phyloP scores from a whole-genome alignment of 768 basidiomycete genomes.

The Suillus weaverae region DNA sequence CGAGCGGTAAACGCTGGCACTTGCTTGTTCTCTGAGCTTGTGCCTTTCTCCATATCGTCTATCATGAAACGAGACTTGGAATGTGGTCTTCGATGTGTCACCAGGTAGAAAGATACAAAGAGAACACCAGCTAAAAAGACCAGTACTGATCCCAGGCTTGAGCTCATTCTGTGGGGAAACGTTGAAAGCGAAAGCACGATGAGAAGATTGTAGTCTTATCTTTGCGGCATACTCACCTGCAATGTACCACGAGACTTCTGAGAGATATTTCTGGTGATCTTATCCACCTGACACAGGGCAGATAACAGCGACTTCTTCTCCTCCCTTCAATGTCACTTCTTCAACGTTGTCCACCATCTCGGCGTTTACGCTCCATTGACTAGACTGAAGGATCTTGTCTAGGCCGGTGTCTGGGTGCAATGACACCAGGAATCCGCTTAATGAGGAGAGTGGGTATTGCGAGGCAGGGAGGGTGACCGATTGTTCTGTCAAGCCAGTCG shows the following conservation, averaged over 20 bases:
- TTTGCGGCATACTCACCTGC: neutral
- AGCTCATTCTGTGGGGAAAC: constrained; percentile 1
- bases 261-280: constrained; percentile 10
- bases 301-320: constrained; percentile 79
- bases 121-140: constrained; percentile 5
- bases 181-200: constrained; percentile 7
- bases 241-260: neutral
- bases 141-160: neutral
- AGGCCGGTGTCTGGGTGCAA: constrained; percentile 54
- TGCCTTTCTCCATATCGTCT: constrained; percentile 17
- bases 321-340: constrained; percentile 53
- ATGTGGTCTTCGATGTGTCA: neutral
- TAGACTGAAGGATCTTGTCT: constrained; percentile 52
- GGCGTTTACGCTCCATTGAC: constrained; percentile 78
- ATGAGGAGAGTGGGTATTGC: constrained; percentile 49
- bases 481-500: constrained; percentile 59
- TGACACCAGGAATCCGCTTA: constrained; percentile 50
- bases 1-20: constrained; percentile 36
- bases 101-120: constrained; percentile 10
- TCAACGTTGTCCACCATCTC: constrained; percentile 72
- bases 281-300: constrained; percentile 82
- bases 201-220: constrained; percentile 6
- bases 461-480: constrained; percentile 48
- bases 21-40: neutral
- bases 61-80: neutral